Evolutionary conservation across 106 monocot species (phyloP), one percentile per base, ranked within the genome.

Genomic region (Phalaenopsis equestris): DNA sequence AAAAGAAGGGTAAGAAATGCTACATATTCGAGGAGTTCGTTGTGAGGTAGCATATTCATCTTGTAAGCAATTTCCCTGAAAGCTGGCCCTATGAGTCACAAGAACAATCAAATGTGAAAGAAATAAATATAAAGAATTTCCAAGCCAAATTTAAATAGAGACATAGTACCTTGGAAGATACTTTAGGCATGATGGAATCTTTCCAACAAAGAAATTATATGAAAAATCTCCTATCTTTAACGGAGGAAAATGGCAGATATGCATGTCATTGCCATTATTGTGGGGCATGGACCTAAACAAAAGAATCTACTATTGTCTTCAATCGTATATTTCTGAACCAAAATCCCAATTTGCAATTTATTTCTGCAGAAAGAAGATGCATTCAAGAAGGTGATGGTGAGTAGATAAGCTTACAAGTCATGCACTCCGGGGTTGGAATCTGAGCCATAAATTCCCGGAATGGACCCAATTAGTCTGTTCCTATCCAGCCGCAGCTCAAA

Each of bases 401-500:
- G 49, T 41, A 18, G 42, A 79, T 4, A 68, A 81, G n/a, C 42
- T 11, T 78, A 90, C 90, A 80, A 38, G 42, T 77, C 56, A 61
- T 77, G 78, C 10, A 16, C 36, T 8, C 42, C 18, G 72, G 75
- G 42, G 74, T 77, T 79, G 79, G 79, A 80, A 75, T 42, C 77
- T 75, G 80, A 21, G 30, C 58, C 79, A 23, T 5, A 81, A 77
- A 75, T 82, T 79, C 89, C 91, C 72, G 85, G 85, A 57, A 97
- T 87, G 5, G 77, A 42, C 56, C 96, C 96, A 45, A 77, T 68
- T 78, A 99, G 86, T 86, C 82, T 86, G 67, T 99, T 95, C 67
- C 89, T 89, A 77, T 95, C 93, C 65, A 99, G 80, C 46, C 86
- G 84, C 67, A 99, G 80, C 72, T 99, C 90, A 75, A 87, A 81